These are phyloP conservation scores for Gamsiella multidivaricata DNA, from an alignment of 192 early-diverging fungal species.

Conservation along the genomic window DNA sequence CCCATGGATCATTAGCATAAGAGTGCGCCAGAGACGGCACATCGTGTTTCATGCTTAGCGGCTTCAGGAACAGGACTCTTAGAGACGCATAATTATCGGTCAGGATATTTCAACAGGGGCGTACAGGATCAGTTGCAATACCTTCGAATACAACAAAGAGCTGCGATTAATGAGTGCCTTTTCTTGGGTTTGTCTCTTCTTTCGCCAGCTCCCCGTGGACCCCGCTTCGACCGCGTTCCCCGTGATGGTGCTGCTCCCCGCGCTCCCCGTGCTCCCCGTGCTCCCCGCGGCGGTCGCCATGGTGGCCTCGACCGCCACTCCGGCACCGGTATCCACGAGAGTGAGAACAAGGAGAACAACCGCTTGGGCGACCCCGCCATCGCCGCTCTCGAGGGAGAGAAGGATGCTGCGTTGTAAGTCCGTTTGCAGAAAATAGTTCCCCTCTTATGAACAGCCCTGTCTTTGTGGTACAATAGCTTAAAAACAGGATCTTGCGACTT, in stretches of 20 bases:
- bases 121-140: too few relatives aligned
- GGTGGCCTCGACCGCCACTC: constrained; percentile 87
- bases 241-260: constrained; percentile 52
- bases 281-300: constrained; percentile 60
- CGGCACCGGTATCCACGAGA: constrained; percentile 79
- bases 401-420: constrained; percentile 65
- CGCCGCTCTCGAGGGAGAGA: constrained; percentile 64
- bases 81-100: too few relatives aligned
- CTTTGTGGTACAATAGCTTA: too few relatives aligned
- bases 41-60: too few relatives aligned
- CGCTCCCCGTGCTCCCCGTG: constrained; percentile 57
- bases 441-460: constrained; percentile 10
- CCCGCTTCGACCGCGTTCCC: constrained; percentile 54
- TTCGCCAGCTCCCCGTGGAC: constrained; percentile 45
- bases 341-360: constrained; percentile 93
- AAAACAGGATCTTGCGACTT: too few relatives aligned
- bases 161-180: background rate
- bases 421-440: constrained; percentile 22
- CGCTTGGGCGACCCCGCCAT: constrained; percentile 80
- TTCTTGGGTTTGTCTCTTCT: background rate
- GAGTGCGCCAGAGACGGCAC: too few relatives aligned
- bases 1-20: too few relatives aligned
- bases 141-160: too few relatives aligned
- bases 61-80: too few relatives aligned
- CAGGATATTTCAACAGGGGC: too few relatives aligned